Evolutionary conservation across 345 rosid genomes (phyloP).

Genomic region (Camelina neglecta): DNA sequence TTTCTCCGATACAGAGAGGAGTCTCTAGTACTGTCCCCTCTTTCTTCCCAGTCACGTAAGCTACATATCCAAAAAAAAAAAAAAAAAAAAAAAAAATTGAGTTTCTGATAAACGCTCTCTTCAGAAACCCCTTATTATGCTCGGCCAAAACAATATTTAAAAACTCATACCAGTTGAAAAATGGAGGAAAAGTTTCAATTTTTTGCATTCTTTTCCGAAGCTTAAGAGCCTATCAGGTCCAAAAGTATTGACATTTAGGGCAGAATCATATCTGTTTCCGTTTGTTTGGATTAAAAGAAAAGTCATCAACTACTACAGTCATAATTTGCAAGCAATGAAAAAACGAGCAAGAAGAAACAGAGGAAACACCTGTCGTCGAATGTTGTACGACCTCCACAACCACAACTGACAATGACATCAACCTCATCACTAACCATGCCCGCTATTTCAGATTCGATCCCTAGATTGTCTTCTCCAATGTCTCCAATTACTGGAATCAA

Average conservation of each 20-base stretch:
- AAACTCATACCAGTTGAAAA: slow-evolving; percentile 65
- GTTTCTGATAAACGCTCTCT: neutral
- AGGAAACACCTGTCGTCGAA: slow-evolving; percentile 44
- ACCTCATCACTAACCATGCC: slow-evolving; percentile 52
- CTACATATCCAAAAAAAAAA: slow-evolving; percentile 31
- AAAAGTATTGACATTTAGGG: slow-evolving; percentile 54
- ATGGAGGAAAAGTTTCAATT: slow-evolving; percentile 51
- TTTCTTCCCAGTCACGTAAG: slow-evolving; percentile 67
- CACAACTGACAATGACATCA: slow-evolving; percentile 66
- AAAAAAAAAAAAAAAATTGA: neutral
- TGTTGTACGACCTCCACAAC: slow-evolving; percentile 56
- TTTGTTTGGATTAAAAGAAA: slow-evolving; percentile 16
- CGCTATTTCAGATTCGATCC: slow-evolving; percentile 16
- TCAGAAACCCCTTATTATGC: slow-evolving; percentile 10
- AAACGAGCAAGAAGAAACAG: neutral
- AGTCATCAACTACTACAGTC: neutral
- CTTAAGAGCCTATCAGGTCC: slow-evolving; percentile 55
- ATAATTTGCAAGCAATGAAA: neutral
- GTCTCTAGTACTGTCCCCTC: slow-evolving; percentile 49
- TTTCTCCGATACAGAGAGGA: slow-evolving; percentile 39
- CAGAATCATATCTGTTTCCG: slow-evolving; percentile 50
- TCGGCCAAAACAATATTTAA: neutral
- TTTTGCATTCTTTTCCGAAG: slow-evolving; percentile 53
- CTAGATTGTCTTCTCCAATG: slow-evolving; percentile 31
- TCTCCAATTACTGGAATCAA: slow-evolving; percentile 49